Evolutionary conservation across 805 yeast species (phyloP), one percentile per base, ranked within the genome.

Genomic region (Barnettozyma wickerhamii): DNA sequence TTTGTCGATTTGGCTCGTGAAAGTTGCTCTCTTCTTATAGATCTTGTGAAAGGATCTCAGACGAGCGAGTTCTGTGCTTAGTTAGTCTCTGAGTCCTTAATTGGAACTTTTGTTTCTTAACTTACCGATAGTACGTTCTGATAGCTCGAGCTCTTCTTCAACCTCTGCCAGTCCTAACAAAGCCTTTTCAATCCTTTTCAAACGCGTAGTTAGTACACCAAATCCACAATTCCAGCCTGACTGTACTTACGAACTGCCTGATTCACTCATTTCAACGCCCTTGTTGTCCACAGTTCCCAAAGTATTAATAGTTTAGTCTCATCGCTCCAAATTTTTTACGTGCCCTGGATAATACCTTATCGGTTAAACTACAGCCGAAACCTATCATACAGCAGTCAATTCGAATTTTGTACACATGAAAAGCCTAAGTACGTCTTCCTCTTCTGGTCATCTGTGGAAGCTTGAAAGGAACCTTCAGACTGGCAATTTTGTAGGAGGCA

Each of bases 391-490:
- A n/a, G n/a, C n/a, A n/a, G n/a, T n/a, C n/a, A n/a, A n/a, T n/a
- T n/a, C n/a, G n/a, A n/a, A n/a, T n/a, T n/a, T n/a, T n/a, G n/a
- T n/a, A n/a, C n/a, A n/a, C n/a, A n/a, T n/a, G n/a, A n/a, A n/a
- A n/a, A n/a, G n/a, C n/a, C 26, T 23, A 23, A 17, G 13, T 21
- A 13, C 28, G 71, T 58, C 75, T 69, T 30, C 79, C 79, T 56
- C 85, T 72, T 68, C 81, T 79, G 10, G 81, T 74, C 73, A 85
- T 72, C 52, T 84, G 91, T 7, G 99, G 99, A 38, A 87, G 69
- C 59, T 79, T 81, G 66, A 93, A 84, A 30, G 99, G 99, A 24
- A 89, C 95, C 60, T 76, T 81, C 62, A 93, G 73, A 14, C 77
- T 64, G 3, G 97, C 98, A 50, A 91, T 70, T 63, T 88, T 87